phyloP scores from a whole-genome alignment of 495 filamentous ascomycete species.

The Annulohypoxylon maeteangense region DNA sequence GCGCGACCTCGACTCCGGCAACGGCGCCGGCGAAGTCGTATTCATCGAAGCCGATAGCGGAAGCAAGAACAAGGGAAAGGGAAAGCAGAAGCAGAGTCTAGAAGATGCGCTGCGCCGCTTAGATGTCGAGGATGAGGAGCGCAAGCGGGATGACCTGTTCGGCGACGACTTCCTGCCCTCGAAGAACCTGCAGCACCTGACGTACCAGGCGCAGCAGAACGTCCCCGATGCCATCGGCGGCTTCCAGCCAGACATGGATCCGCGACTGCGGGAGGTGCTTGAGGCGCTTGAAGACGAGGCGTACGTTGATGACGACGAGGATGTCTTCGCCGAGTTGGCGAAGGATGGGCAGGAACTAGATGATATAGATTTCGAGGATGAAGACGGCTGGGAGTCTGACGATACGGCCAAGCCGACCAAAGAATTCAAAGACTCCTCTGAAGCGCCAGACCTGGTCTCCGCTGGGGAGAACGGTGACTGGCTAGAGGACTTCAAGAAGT shows the following conservation, averaged over 20 bases:
- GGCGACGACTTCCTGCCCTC: slow-evolving; percentile 76
- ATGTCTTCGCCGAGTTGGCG: slow-evolving; percentile 82
- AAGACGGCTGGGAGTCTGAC: slow-evolving; percentile 94
- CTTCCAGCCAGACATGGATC: slow-evolving; percentile 99
- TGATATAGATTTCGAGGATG: slow-evolving; percentile 64
- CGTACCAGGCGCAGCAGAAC: slow-evolving; percentile 94
- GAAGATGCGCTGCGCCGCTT: slow-evolving; percentile 82
- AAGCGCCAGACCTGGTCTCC: slow-evolving; percentile 60
- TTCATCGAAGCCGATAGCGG: slow-evolving; percentile 76
- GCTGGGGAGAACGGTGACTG: slow-evolving; percentile 74
- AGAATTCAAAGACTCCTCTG: slow-evolving; percentile 58
- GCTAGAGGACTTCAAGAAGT: slow-evolving; percentile 89
- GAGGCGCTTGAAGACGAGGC: slow-evolving; percentile 97
- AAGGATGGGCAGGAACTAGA: slow-evolving; percentile 72
- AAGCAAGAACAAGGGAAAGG: slow-evolving; percentile 71
- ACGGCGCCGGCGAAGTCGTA: slow-evolving; percentile 65
- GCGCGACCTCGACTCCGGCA: slow-evolving; percentile 74
- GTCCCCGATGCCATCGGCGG: slow-evolving; percentile 90
- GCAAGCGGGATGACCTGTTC: slow-evolving; percentile 65
- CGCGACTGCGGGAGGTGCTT: slow-evolving; percentile 86
- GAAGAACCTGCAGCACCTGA: slow-evolving; percentile 74
- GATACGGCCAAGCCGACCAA: slow-evolving; percentile 79
- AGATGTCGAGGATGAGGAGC: slow-evolving; percentile 63
- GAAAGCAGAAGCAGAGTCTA: slow-evolving; percentile 70
- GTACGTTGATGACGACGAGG: slow-evolving; percentile 90